Evolutionary conservation across 164 flowering plant species (phyloP).

Genomic region (Umbilicus rupestris): DNA sequence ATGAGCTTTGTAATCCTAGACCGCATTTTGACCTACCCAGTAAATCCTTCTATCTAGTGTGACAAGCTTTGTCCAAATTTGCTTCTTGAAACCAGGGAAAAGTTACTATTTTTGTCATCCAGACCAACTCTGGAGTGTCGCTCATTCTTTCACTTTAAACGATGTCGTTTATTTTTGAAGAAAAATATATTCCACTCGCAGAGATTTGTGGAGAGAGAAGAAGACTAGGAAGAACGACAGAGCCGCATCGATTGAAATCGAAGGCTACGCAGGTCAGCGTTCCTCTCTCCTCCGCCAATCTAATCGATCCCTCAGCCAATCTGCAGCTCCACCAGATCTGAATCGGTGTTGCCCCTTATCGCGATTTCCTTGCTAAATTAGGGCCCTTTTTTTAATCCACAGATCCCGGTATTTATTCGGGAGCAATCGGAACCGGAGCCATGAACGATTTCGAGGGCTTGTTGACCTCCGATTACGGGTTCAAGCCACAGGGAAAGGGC

Average conservation of each 20-base stretch:
- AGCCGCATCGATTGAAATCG: neutral
- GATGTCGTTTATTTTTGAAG: neutral
- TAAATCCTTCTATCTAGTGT: too few relatives aligned
- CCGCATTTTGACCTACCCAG: too few relatives aligned
- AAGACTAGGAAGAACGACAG: neutral
- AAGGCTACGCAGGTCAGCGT: neutral
- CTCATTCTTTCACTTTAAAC: too few relatives aligned
- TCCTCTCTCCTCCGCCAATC: neutral
- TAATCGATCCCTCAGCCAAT: neutral
- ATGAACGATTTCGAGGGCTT: constrained; percentile 20
- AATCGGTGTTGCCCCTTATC: neutral
- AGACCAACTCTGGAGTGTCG: too few relatives aligned
- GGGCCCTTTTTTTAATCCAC: neutral
- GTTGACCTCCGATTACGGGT: constrained; percentile 15
- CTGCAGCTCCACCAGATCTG: neutral
- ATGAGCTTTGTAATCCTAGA: too few relatives aligned
- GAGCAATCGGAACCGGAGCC: neutral
- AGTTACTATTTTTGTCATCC: too few relatives aligned
- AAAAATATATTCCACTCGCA: neutral
- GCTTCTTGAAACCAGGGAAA: too few relatives aligned
- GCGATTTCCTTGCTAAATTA: neutral
- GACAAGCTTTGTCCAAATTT: too few relatives aligned
- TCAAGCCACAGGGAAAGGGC: constrained; percentile 19
- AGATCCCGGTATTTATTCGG: neutral
- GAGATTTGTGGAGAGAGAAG: neutral